Base-by-base conservation (phyloP, 768 basidiomycete species). In the Russula abietina region DNA sequence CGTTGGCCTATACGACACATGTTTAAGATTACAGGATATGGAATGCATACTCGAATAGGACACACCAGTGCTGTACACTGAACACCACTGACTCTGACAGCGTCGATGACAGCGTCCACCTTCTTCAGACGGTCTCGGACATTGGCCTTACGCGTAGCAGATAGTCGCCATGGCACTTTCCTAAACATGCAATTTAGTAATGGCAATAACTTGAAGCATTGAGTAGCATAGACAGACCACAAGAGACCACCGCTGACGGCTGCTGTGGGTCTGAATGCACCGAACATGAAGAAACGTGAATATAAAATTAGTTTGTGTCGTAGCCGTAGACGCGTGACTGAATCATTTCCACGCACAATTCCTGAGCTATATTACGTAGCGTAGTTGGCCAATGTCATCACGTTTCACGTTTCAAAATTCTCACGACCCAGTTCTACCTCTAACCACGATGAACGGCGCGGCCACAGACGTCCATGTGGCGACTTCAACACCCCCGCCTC, bases 91-190 rank as follows among this genome's bases (percentile, higher is more conserved):
- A 83, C 78, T 65, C 83, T 79, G 6, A 98, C 88, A 1, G 93
- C 83, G 64, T 93, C 89, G 64, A 99, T 96, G 60, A 98, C 96
- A 2, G 84, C 76, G 77, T 99, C 97, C 39, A 98, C 96, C 70
- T 83, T 87, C 80, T 92, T 94, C 64, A 99, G 83, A 61, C 97
- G 82, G 54, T 87, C 77, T 28, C 97, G 84, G 59, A 87, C 91
- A 68, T 97, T 95, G 26, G 92, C 91, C 77, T 98, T 98, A 62
- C 96, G 85, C 4, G 93, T 95, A 19, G 81, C 75, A 17, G 94
- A 97, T 69, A 99, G 75, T 71, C 91, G 88, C 92, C 92, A 98
- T 55, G 96, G 95, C 17, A 81, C 85, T 78, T 98, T 98, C 95
- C 95, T 98, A 61, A 30, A 43, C 10, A 33, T 24, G n/a, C 67